A percentile compares a stretch with the other conserved stretches of the same genome.
These are phyloP conservation scores for Grosmannia serpens DNA, from an alignment of 2,329 filamentous ascomycete genomes.

Conservation along the genomic window DNA sequence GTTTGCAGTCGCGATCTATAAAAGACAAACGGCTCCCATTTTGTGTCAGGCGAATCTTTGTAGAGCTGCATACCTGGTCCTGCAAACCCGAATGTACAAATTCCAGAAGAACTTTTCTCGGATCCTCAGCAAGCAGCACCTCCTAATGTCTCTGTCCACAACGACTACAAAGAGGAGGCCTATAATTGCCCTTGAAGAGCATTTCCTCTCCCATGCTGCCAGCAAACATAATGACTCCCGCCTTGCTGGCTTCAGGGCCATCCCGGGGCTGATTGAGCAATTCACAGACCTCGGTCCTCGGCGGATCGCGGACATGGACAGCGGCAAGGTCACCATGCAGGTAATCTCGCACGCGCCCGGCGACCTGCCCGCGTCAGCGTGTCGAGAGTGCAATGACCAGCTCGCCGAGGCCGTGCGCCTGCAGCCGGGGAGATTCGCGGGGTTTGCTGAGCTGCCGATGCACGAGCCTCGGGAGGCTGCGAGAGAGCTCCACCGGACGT, in stretches of 20 bases:
- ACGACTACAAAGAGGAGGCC: neutral
- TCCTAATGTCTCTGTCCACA: neutral
- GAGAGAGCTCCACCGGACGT: constrained; percentile 26
- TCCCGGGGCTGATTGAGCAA: neutral
- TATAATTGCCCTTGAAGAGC: neutral
- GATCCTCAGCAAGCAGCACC: neutral
- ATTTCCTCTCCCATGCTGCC: neutral
- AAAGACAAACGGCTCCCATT: neutral
- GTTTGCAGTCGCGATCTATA: neutral
- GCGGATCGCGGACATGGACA: neutral
- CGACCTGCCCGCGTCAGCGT: neutral
- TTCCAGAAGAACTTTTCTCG: neutral
- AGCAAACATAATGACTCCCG: neutral
- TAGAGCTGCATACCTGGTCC: too few species aligned
- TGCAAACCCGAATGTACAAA: neutral
- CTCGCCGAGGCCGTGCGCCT: neutral
- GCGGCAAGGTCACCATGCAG: neutral
- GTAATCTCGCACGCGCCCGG: neutral
- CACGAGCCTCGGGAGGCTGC: constrained; percentile 25
- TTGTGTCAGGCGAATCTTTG: neutral
- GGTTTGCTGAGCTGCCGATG: constrained; percentile 21
- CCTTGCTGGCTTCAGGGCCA: neutral
- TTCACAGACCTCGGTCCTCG: neutral
- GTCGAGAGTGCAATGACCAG: constrained; percentile 1
- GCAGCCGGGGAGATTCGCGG: constrained; percentile 12